phyloP scores from a whole-genome alignment of 1,284 basidiomycete genomes.

The Tilletiaria anomala region DNA sequence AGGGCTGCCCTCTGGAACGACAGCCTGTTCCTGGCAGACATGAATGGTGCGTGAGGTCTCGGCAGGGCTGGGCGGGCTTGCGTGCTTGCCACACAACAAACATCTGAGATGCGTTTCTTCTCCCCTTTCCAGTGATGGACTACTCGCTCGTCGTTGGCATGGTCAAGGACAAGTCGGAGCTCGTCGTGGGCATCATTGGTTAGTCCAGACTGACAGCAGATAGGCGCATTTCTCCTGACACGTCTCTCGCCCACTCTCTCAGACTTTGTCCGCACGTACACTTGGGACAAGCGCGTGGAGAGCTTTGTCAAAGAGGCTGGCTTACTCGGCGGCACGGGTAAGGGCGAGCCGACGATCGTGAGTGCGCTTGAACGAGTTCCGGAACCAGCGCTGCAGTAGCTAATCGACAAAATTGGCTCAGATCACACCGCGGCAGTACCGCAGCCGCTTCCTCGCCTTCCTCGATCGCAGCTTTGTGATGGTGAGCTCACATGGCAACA shows the following conservation, averaged over 20 bases:
- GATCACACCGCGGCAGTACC: constrained; percentile 37
- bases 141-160: constrained; percentile 93
- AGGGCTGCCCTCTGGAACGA: constrained; percentile 80
- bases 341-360: constrained; percentile 33
- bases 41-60: constrained; percentile 53
- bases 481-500: too few species aligned
- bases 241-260: too few species aligned
- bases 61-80: background rate
- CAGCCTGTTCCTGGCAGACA: constrained; percentile 66
- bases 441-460: constrained; percentile 34
- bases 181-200: constrained; percentile 82
- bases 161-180: constrained; percentile 20
- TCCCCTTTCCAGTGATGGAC: constrained; percentile 54
- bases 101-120: background rate
- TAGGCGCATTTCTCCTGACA: too few species aligned
- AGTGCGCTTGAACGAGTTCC: too few species aligned
- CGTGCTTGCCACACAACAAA: background rate
- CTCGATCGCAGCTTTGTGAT: constrained; percentile 19
- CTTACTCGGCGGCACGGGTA: constrained; percentile 56
- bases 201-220: too few species aligned
- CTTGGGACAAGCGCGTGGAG: constrained; percentile 95
- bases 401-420: too few species aligned
- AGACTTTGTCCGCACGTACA: constrained; percentile 87
- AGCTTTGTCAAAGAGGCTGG: constrained; percentile 92
- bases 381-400: too few species aligned